Base-by-base conservation (phyloP, 2,329 filamentous ascomycete genomes). In the Huntiella abstrusa region DNA sequence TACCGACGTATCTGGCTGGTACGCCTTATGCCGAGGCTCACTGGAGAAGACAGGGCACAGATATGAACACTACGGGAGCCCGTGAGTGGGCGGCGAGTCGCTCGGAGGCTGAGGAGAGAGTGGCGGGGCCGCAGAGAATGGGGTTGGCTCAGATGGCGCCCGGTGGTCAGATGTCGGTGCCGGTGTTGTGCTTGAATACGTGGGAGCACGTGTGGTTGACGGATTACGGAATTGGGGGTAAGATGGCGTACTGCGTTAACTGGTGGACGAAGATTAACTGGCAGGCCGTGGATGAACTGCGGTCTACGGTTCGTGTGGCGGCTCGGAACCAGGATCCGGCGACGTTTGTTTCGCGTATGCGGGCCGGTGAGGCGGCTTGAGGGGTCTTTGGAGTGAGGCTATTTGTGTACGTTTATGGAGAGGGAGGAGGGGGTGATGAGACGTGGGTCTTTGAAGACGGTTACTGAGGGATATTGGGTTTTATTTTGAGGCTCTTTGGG, bases 251-350 rank as follows among this genome's bases (percentile, higher is more conserved):
- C 60, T 68, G 87, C 45, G 72, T 82, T 58, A 69, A 70, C 37
- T 96, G 88, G 88, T 98, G 91, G 91, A 64, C 83, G 43, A 68
- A 67, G 45, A 79, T 98, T 54, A 76, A 98, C 63, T 98, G 91
- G 91, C 65, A 77, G 43, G 68, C 71, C 51, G 87, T 94, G 43
- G 66, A 68, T 33, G 55, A 44, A 52, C 60, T 17, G 57, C 59
- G 36, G 52, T 57, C n/a, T 5, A 16, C 36, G 10, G 22, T 46
- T 17, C 38, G 48, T 28, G 48, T 47, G 15, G 28, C n/a, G 33
- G 19, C 12, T 12, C 28, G 28, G 5, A 35, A 39, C 12, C 43
- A 34, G 8, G 48, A 49, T 22, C 48, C 48, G 8, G 28, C 34
- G 5, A 35, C 16, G 5, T 41, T 49, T 36, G 38, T 43, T 28